Conservation (phyloP, 2,329 filamentous ascomycete genomes). For the Grosmannia penicillata region DNA sequence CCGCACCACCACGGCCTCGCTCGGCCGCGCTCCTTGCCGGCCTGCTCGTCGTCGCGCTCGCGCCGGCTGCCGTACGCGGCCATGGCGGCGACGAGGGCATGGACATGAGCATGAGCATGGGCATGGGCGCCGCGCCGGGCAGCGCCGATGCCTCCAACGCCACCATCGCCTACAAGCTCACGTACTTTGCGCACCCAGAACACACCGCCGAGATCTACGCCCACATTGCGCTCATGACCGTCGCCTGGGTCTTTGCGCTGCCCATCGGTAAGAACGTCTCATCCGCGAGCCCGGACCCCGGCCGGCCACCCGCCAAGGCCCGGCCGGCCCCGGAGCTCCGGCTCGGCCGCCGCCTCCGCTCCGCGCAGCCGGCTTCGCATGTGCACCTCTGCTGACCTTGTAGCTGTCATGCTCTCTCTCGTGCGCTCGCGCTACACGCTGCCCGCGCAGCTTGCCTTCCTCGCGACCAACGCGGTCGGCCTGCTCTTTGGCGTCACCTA, state of each 20-base stretch:
- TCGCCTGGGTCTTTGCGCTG: conserved; percentile 59
- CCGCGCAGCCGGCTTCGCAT: no score
- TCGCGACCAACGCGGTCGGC: conserved; percentile 47
- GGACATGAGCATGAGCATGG: conserved; percentile 10
- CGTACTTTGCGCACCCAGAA: conserved; percentile 44
- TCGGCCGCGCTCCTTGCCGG: conserved; percentile 10
- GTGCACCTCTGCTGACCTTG: background rate
- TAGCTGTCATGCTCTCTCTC: conserved; percentile 76
- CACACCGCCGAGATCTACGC: conserved; percentile 44
- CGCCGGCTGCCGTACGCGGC: conserved; percentile 14
- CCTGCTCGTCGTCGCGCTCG: conserved; percentile 13
- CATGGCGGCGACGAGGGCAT: conserved; percentile 15
- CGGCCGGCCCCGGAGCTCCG: background rate
- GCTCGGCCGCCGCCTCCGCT: no score
- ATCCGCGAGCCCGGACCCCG: background rate
- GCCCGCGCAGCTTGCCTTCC: conserved; percentile 51
- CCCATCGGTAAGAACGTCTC: conserved; percentile 49
- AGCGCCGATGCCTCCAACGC: background rate
- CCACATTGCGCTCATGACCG: conserved; percentile 56
- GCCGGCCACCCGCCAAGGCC: no score
- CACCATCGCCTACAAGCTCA: conserved; percentile 24
- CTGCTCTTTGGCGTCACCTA: conserved; percentile 55
- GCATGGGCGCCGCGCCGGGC: background rate
- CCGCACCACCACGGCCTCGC: conserved; percentile 1
- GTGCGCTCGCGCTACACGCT: conserved; percentile 63